A percentile compares a stretch with the other conserved stretches of the same genome.
Conservation (phyloP, 2,329 filamentous ascomycete genomes). For the Alternaria sp. region DNA sequence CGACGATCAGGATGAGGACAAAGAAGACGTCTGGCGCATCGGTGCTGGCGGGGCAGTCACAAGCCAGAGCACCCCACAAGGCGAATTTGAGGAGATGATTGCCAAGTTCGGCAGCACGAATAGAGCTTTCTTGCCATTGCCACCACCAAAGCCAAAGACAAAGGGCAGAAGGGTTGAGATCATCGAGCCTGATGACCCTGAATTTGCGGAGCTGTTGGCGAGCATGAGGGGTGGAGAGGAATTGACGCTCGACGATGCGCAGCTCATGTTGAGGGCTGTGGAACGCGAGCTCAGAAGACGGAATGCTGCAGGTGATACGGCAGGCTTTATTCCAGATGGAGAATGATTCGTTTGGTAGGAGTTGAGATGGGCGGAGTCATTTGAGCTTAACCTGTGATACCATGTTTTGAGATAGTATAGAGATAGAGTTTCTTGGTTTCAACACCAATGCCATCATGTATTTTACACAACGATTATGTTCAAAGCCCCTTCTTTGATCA, state of each 20-base stretch:
- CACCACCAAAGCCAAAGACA: conserved; percentile 11
- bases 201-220: conserved; percentile 26
- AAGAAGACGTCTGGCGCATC: conserved; percentile 73
- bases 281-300: conserved; percentile 21
- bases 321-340: neutral
- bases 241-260: conserved; percentile 22
- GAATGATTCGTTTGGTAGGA: conserved; percentile 7
- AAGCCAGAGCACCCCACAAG: conserved; percentile 76
- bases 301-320: conserved; percentile 3
- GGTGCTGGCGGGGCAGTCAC: conserved; percentile 93
- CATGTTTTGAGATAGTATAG: conserved; percentile 15
- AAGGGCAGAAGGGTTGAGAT: conserved; percentile 23
- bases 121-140: conserved; percentile 34
- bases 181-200: conserved; percentile 24
- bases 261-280: conserved; percentile 24
- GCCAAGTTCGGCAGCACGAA: conserved; percentile 50
- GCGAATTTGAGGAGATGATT: conserved; percentile 88
- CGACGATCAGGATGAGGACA: conserved; percentile 11
- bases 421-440: conserved; percentile 23
- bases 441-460: conserved; percentile 16
- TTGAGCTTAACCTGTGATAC: conserved; percentile 24
- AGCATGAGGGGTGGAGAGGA: conserved; percentile 23
- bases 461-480: neutral
- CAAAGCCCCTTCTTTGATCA: neutral
- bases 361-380: conserved; percentile 1